phyloP scores from a whole-genome alignment of 225 moss, liverwort and hornwort genomes.

The Bryoerythrophyllum caledonicum region DNA sequence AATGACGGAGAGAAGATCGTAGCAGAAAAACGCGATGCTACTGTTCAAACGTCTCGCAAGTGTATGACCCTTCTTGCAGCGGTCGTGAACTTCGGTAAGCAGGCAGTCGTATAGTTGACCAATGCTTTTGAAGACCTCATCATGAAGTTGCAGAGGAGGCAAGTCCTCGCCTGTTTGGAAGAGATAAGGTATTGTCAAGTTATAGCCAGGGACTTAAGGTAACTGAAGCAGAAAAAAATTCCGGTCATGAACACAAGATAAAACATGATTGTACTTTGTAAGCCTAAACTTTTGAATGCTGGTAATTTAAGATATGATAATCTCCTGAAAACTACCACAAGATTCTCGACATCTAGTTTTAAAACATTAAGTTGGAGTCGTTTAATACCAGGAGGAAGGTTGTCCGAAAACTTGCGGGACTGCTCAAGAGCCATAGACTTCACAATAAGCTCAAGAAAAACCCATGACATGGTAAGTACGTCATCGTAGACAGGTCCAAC shows the following conservation, averaged over 20 bases:
- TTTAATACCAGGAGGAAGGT: conserved; percentile 65
- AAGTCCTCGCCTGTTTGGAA: conserved; percentile 79
- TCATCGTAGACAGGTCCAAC: conserved; percentile 99
- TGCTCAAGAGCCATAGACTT: conserved; percentile 99
- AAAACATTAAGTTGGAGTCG: conserved; percentile 6
- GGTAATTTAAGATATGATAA: not conserved
- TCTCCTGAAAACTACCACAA: conserved; percentile 2
- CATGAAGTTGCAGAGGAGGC: conserved; percentile 92
- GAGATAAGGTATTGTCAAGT: conserved; percentile 15
- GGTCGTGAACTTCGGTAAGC: conserved; percentile 94
- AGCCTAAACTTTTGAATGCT: conserved; percentile 2
- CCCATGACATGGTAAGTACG: conserved; percentile 96
- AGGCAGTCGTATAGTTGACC: conserved; percentile 97
- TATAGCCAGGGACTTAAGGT: not conserved
- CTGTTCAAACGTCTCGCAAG: conserved; percentile 88
- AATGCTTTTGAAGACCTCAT: conserved; percentile 96
- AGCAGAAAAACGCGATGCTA: conserved; percentile 97
- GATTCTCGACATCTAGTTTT: not conserved
- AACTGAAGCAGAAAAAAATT: conserved; percentile 5
- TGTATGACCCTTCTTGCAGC: conserved; percentile 85
- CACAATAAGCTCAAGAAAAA: conserved; percentile 95
- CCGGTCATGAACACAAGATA: not conserved
- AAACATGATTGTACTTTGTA: not conserved
- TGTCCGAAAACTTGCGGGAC: conserved; percentile 82
- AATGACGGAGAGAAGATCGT: conserved; percentile 91